These are phyloP conservation scores for Cyanidioschyzon merolae DNA, from an alignment of 23 red algal species.

Conservation along the genomic window DNA sequence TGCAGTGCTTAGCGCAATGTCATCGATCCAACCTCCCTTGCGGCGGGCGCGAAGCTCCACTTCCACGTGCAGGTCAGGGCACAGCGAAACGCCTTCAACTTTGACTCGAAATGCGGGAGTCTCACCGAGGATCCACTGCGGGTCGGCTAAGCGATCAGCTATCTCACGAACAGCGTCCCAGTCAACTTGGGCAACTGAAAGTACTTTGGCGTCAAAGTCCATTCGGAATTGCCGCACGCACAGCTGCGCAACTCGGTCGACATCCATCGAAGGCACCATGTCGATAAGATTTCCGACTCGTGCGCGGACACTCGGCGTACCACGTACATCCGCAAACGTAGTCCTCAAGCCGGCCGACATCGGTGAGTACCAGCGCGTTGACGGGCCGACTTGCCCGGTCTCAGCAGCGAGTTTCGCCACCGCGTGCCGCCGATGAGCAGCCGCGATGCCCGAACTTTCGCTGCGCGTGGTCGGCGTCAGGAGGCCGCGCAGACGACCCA, in stretches of 20 bases:
- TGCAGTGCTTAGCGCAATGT: neutral
- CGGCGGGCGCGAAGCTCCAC: neutral
- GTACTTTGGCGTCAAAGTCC: neutral
- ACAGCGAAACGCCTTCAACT: neutral
- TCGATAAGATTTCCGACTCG: constrained; percentile 48
- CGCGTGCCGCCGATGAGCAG: neutral
- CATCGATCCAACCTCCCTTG: neutral
- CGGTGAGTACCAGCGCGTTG: neutral
- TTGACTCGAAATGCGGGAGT: neutral
- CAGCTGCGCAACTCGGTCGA: neutral
- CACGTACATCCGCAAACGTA: neutral
- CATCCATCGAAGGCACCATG: neutral
- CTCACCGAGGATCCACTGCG: constrained; percentile 9
- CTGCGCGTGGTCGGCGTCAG: constrained; percentile 9
- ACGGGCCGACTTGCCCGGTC: neutral
- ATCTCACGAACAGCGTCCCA: neutral
- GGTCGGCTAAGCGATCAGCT: neutral
- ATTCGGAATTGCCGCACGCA: neutral
- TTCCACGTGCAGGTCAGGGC: neutral
- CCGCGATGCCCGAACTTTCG: neutral
- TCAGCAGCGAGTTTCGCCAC: neutral
- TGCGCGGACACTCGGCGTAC: constrained; percentile 40
- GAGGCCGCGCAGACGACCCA: constrained; percentile 33
- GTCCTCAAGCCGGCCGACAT: neutral
- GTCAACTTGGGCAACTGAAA: neutral